These are phyloP conservation scores for Suhomyces anneliseae DNA, from an alignment of 1,139 yeast genomes.

Conservation along the genomic window DNA sequence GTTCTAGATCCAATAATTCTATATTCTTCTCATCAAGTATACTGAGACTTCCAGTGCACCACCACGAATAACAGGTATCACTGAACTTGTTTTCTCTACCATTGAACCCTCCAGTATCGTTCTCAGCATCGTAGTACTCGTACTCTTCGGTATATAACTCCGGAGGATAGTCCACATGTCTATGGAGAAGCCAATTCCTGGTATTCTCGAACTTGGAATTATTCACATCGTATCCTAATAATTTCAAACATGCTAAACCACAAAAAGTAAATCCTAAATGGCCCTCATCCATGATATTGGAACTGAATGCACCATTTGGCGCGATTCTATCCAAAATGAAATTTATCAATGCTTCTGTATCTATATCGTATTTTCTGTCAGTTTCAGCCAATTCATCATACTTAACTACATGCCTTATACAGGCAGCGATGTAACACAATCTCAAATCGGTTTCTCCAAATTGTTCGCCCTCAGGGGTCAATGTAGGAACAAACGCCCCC, in stretches of 20 bases:
- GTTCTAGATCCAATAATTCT: slow-evolving; percentile 36
- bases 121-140: slow-evolving; percentile 42
- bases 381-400: slow-evolving; percentile 30
- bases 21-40: slow-evolving; percentile 31
- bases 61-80: slow-evolving; percentile 92
- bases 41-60: slow-evolving; percentile 69
- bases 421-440: slow-evolving; percentile 71
- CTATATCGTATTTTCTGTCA: slow-evolving; percentile 37
- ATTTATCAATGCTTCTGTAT: slow-evolving; percentile 34
- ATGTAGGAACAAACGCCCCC: slow-evolving; percentile 40
- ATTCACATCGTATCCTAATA: slow-evolving; percentile 35
- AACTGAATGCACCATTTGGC: slow-evolving; percentile 66
- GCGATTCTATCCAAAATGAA: slow-evolving; percentile 48
- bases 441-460: slow-evolving; percentile 74
- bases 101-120: slow-evolving; percentile 76
- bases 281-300: slow-evolving; percentile 52
- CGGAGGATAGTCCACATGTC: slow-evolving; percentile 54
- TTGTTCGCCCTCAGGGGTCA: slow-evolving; percentile 20
- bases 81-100: slow-evolving; percentile 84
- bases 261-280: slow-evolving; percentile 91
- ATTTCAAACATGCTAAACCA: slow-evolving; percentile 63
- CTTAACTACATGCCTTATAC: slow-evolving; percentile 57
- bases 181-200: slow-evolving; percentile 56
- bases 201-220: slow-evolving; percentile 31
- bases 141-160: slow-evolving; percentile 26